These are phyloP conservation scores for Paulownia fortunei DNA, from an alignment of 257 asterid species.

Conservation along the genomic window DNA sequence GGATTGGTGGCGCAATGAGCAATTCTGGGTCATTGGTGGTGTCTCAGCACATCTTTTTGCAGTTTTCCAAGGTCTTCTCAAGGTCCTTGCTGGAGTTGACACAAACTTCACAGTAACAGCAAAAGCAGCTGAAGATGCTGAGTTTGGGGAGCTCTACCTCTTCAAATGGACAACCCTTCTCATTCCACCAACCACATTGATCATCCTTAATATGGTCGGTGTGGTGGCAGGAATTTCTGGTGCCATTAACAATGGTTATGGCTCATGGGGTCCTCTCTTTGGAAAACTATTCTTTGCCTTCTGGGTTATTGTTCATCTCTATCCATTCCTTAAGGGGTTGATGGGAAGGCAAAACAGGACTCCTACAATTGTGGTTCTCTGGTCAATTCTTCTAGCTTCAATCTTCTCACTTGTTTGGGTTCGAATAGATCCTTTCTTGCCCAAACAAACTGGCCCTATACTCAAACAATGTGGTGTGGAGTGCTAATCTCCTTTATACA, in stretches of 20 bases:
- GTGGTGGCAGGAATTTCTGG: constrained; percentile 84
- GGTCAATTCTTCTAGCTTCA: constrained; percentile 86
- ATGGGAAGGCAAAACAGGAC: constrained; percentile 90
- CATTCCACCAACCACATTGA: constrained; percentile 81
- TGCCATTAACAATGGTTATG: constrained; percentile 78
- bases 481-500: constrained; percentile 46
- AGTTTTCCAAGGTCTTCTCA: constrained; percentile 85
- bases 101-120: constrained; percentile 82
- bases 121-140: constrained; percentile 67
- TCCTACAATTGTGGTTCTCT: constrained; percentile 85
- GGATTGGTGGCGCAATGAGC: constrained; percentile 90
- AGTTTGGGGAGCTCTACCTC: constrained; percentile 52
- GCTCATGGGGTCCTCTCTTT: constrained; percentile 84
- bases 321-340: constrained; percentile 85
- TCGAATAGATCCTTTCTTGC: constrained; percentile 83
- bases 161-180: constrained; percentile 94
- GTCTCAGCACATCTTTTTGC: constrained; percentile 85
- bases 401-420: constrained; percentile 87
- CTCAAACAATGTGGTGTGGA: constrained; percentile 88
- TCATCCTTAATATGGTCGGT: constrained; percentile 80
- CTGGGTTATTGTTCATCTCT: constrained; percentile 87
- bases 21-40: constrained; percentile 89
- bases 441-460: constrained; percentile 82
- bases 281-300: constrained; percentile 81
- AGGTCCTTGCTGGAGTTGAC: constrained; percentile 84